These are phyloP conservation scores for Serendipita sp. DNA, from an alignment of 1,284 basidiomycete species.

Conservation along the genomic window DNA sequence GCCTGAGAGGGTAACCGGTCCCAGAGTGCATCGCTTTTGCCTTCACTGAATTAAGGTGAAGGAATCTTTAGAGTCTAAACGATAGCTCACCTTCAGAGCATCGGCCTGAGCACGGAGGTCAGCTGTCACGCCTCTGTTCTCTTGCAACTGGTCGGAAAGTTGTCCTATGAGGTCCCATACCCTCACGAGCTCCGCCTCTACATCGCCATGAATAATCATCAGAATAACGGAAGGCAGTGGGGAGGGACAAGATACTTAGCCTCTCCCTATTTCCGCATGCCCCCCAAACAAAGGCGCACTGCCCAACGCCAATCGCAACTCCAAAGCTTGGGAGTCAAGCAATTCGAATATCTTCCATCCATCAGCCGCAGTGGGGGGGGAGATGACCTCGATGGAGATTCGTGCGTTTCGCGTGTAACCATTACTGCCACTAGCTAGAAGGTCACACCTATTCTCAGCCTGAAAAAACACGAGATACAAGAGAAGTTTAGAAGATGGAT, in stretches of 20 bases:
- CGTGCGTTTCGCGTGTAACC: not conserved
- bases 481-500: constrained; percentile 22
- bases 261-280: not conserved
- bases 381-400: constrained; percentile 3
- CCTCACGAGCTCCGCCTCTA: constrained; percentile 4
- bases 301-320: not conserved
- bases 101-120: constrained; percentile 47
- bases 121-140: not conserved
- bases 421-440: not conserved
- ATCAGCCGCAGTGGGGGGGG: not conserved
- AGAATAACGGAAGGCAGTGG: too few species aligned
- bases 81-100: constrained; percentile 56
- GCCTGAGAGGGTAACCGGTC: constrained; percentile 83
- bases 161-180: constrained; percentile 7
- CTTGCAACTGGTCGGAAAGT: constrained; percentile 6
- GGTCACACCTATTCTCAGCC: constrained; percentile 13
- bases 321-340: not conserved
- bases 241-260: too few species aligned
- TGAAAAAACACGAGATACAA: constrained; percentile 22
- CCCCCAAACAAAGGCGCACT: not conserved
- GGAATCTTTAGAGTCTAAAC: not conserved
- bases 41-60: constrained; percentile 15
- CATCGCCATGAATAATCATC: not conserved
- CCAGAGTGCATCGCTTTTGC: constrained; percentile 41
- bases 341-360: not conserved